Conservation (phyloP, 345 rosid species). For the Eucalyptus cloeziana region DNA sequence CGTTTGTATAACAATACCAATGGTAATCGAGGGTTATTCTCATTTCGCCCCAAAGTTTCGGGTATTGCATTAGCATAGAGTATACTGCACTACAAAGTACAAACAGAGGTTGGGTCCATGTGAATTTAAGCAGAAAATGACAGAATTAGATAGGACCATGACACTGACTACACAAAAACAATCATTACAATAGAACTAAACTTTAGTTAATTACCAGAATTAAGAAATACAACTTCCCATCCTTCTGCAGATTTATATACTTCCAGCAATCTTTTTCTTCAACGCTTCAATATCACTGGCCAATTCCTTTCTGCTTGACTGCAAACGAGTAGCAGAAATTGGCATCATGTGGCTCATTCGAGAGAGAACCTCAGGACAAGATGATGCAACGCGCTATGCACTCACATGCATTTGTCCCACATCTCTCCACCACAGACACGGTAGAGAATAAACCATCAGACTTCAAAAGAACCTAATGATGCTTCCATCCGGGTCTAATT, state of each 20-base stretch:
- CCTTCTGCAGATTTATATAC: conserved; percentile 23
- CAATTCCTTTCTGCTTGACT: conserved; percentile 94
- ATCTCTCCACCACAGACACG: not conserved
- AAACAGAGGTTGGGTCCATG: not conserved
- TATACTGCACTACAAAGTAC: not conserved
- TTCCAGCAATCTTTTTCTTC: conserved; percentile 93
- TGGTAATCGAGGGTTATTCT: not conserved
- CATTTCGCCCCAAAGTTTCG: not conserved
- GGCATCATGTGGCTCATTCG: not conserved
- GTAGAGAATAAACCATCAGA: not conserved
- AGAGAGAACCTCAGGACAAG: not conserved
- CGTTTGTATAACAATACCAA: not conserved
- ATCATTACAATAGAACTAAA: not conserved
- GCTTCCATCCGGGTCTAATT: not conserved
- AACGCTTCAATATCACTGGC: conserved; percentile 68
- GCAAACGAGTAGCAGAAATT: conserved; percentile 2
- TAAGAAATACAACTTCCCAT: not conserved
- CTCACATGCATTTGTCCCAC: not conserved
- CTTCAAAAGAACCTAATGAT: not conserved
- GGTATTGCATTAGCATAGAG: not conserved
- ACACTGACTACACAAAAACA: not conserved
- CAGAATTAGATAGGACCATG: not conserved
- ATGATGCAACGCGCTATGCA: not conserved
- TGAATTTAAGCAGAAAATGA: not conserved
- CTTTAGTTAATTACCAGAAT: not conserved